Conservation (phyloP, 768 basidiomycete species). For the Podaxis mareebaensis region DNA sequence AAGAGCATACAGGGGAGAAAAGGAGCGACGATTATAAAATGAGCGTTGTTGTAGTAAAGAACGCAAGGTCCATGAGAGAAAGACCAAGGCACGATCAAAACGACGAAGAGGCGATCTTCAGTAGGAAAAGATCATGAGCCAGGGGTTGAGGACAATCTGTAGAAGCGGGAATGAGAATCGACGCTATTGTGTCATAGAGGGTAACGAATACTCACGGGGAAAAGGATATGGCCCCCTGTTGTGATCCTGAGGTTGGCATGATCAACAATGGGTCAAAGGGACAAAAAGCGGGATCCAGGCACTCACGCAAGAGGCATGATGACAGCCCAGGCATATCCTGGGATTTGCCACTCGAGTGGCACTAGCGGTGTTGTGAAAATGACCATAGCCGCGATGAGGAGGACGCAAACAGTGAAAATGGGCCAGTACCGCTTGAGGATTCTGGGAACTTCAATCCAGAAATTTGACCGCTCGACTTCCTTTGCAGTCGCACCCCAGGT, state of each 20-base stretch:
- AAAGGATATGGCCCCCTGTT: slow-evolving; percentile 65
- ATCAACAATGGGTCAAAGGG: slow-evolving; percentile 11
- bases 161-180: slow-evolving; percentile 6
- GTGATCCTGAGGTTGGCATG: slow-evolving; percentile 47
- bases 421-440: slow-evolving; percentile 81
- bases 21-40: slow-evolving; percentile 24
- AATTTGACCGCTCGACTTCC: slow-evolving; percentile 85
- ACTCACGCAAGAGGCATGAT: slow-evolving; percentile 72
- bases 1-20: not conserved
- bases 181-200: not conserved
- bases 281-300: not conserved
- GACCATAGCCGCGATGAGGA: slow-evolving; percentile 52
- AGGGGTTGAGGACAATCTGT: slow-evolving; percentile 83
- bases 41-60: slow-evolving; percentile 16
- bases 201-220: slow-evolving; percentile 55
- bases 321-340: slow-evolving; percentile 67
- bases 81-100: slow-evolving; percentile 3
- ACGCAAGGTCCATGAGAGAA: slow-evolving; percentile 4
- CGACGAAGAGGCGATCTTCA: slow-evolving; percentile 23
- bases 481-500: slow-evolving; percentile 80
- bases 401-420: slow-evolving; percentile 55
- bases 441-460: slow-evolving; percentile 87
- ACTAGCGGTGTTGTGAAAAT: slow-evolving; percentile 56
- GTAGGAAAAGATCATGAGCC: slow-evolving; percentile 83
- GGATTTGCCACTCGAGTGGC: slow-evolving; percentile 65